phyloP scores from a whole-genome alignment of 2,329 filamentous ascomycete species.

The Leptographium galeiforme region DNA sequence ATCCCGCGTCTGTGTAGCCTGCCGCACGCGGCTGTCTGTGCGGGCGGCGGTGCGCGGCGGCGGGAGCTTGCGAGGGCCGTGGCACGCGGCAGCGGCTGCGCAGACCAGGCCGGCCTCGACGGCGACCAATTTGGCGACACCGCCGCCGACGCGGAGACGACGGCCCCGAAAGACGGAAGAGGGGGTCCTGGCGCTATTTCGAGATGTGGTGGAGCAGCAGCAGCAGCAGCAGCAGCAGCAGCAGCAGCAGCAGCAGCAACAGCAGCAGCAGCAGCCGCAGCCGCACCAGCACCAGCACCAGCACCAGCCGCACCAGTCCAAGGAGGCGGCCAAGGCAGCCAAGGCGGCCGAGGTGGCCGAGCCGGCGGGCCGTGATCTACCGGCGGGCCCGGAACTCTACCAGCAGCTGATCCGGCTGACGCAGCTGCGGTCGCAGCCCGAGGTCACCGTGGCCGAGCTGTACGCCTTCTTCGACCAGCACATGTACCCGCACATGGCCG shows the following conservation, averaged over 20 bases:
- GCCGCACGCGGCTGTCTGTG: slow-evolving; percentile 6
- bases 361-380: not conserved
- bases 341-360: not conserved
- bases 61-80: slow-evolving; percentile 1
- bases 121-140: not conserved
- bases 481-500: slow-evolving; percentile 18
- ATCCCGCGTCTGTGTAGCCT: slow-evolving; percentile 11
- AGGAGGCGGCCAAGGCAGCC: not conserved
- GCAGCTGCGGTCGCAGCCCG: slow-evolving; percentile 14
- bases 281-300: not conserved
- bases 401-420: slow-evolving; percentile 17
- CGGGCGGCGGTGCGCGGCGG: not conserved
- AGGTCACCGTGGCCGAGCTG: slow-evolving; percentile 10
- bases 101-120: not conserved
- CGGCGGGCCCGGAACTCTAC: slow-evolving; percentile 13
- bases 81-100: not conserved
- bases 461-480: slow-evolving; percentile 20
- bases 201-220: slow-evolving; percentile 7
- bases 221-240: not conserved
- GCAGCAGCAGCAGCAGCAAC: not conserved
- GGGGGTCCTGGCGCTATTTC: slow-evolving; percentile 11
- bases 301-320: too few relatives aligned
- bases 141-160: not conserved
- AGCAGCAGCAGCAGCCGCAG: not conserved
- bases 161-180: slow-evolving; percentile 3